These are phyloP conservation scores for Podochytrium sp. DNA, from an alignment of 192 early-diverging fungal genomes.

Conservation along the genomic window DNA sequence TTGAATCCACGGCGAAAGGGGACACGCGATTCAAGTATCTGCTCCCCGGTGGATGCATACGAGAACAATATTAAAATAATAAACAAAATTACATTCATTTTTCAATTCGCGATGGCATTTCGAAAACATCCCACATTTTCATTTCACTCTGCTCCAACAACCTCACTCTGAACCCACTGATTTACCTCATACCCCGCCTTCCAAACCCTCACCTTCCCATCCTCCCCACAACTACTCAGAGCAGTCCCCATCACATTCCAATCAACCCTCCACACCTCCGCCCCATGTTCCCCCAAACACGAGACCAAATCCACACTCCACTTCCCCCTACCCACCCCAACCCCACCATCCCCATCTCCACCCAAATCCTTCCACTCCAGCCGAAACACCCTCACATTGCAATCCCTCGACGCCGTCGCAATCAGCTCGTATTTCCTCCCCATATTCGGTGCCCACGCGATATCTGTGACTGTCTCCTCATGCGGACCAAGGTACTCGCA, in stretches of 20 bases:
- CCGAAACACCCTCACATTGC: slow-evolving; percentile 76
- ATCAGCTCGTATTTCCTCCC: slow-evolving; percentile 79
- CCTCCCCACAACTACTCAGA: slow-evolving; percentile 78
- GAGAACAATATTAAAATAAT: not conserved
- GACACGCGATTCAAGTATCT: slow-evolving; percentile 40
- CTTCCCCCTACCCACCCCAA: slow-evolving; percentile 26
- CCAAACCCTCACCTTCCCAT: slow-evolving; percentile 83
- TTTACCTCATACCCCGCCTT: slow-evolving; percentile 35
- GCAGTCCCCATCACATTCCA: slow-evolving; percentile 89
- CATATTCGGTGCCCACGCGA: slow-evolving; percentile 59
- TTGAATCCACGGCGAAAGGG: slow-evolving; percentile 15
- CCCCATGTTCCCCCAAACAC: slow-evolving; percentile 65
- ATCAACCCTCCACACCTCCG: slow-evolving; percentile 78
- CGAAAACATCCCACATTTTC: not conserved
- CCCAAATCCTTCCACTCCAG: slow-evolving; percentile 52
- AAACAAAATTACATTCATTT: not conserved
- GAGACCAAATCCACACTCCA: slow-evolving; percentile 62
- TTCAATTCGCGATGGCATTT: not conserved
- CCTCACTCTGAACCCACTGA: not conserved
- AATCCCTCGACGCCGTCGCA: slow-evolving; percentile 80
- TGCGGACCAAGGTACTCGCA: slow-evolving; percentile 63
- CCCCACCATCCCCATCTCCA: not conserved
- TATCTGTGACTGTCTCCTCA: slow-evolving; percentile 67
- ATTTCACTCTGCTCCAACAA: not conserved
- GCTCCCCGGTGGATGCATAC: slow-evolving; percentile 48